Base-by-base conservation (phyloP, 2,329 filamentous ascomycete genomes). In the Plectosphaerella sp. region DNA sequence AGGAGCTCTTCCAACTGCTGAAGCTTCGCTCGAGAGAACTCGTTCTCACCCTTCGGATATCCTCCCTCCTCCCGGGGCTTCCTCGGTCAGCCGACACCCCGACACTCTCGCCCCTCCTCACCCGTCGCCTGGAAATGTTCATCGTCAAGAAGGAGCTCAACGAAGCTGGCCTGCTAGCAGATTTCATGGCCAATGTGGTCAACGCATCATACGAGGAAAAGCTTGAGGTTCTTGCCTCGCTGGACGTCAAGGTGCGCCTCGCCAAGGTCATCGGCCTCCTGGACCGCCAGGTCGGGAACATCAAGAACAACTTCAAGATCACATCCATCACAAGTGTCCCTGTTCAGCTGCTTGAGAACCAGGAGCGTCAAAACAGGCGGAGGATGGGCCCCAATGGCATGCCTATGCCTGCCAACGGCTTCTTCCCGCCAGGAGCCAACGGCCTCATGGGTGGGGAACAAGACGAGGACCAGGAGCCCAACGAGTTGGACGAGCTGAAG, bases 151-250 rank as follows among this genome's bases (percentile, higher is more conserved):
- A 94, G 65, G 86, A 91, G 54, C 68, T 94, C 48, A 77, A 83
- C 42, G 91, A 97, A 59, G 92, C 92, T 1, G 93, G 93, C 2
- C 75, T 84, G 9, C 78, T 99, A 10, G 93, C 94, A 7, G 94
- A 99, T 67, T 97, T 97, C 67, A 97, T 99, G 91, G 87, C 91
- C 39, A 96, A 96, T 65, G 82, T 97, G 22, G 83, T 96, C 3
- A 91, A 96, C 57, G 86, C 88, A 48, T 88, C 84, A 10, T 88
- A 95, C 57, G 91, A 96, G 67, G 94, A 99, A 65, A 97, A 96
- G 69, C 78, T 99, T 50, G 84, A 89, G 52, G 83, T 99, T 15
- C 76, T 99, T 36, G 83, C 90, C n/a, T 85, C 91, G 1, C 71
- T 95, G 5, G 85, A 92, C 61, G 77, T 94, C 46, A 88, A 89